A percentile compares a stretch with the other conserved stretches of the same genome.
phyloP scores from a whole-genome alignment of 306 rosid species.

The Citrullus amarus region DNA sequence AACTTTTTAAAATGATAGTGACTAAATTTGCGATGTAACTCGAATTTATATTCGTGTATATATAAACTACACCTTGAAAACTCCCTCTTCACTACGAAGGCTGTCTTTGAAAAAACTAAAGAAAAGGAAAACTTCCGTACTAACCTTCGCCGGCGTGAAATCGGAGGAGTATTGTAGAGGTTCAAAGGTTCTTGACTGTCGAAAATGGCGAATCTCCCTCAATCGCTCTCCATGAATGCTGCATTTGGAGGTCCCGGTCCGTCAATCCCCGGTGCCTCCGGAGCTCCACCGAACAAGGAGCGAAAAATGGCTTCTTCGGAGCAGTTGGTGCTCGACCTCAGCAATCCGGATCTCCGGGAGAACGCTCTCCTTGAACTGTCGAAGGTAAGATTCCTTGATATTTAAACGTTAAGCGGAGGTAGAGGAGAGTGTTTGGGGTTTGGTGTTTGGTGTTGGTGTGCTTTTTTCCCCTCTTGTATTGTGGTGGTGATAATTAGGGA shows the following conservation, averaged over 20 bases:
- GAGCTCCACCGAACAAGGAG: slow-evolving; percentile 28
- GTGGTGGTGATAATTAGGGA: not conserved
- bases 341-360: slow-evolving; percentile 52
- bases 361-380: slow-evolving; percentile 52
- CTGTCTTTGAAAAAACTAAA: not conserved
- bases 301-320: slow-evolving; percentile 53
- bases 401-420: not conserved
- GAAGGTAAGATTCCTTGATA: slow-evolving; percentile 22
- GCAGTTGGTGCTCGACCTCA: slow-evolving; percentile 42
- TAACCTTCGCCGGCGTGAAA: not conserved
- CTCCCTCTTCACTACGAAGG: not conserved
- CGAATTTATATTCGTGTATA: too few relatives aligned
- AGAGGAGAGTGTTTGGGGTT: not conserved
- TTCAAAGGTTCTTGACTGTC: not conserved
- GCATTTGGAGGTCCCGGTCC: slow-evolving; percentile 33
- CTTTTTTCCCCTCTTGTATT: not conserved
- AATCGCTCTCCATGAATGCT: slow-evolving; percentile 13
- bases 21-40: too few relatives aligned
- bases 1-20: too few relatives aligned
- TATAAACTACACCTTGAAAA: not conserved
- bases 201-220: slow-evolving; percentile 1
- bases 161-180: not conserved
- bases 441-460: not conserved
- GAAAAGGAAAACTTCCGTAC: not conserved
- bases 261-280: slow-evolving; percentile 18